phyloP scores from a whole-genome alignment of 331 rosid species.

The Cydonia oblonga region DNA sequence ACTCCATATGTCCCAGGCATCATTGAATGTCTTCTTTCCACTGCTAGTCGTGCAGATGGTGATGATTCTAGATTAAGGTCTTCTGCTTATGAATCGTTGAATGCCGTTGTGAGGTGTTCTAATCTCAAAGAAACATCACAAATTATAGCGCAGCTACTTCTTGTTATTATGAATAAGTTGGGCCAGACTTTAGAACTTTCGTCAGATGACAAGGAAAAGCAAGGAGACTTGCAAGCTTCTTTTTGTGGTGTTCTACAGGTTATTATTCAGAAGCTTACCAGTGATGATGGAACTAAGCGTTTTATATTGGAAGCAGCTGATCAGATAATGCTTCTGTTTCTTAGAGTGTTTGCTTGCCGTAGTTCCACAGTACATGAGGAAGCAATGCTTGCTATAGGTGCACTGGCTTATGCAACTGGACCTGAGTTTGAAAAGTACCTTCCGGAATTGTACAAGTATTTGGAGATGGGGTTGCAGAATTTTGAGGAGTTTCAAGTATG shows the following conservation, averaged over 20 bases:
- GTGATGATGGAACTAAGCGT: constrained; percentile 20
- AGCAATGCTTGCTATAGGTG: constrained; percentile 44
- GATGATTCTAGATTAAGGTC: constrained; percentile 32
- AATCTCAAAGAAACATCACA: constrained; percentile 23
- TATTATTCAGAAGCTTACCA: constrained; percentile 32
- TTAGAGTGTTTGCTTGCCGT: constrained; percentile 34
- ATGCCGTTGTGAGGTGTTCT: constrained; percentile 35
- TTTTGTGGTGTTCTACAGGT: constrained; percentile 42
- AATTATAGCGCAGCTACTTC: constrained; percentile 24
- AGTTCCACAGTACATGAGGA: constrained; percentile 42
- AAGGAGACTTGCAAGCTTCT: constrained; percentile 38
- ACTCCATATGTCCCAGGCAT: constrained; percentile 22
- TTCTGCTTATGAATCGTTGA: constrained; percentile 37
- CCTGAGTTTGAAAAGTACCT: constrained; percentile 24
- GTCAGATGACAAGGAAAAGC: constrained; percentile 33
- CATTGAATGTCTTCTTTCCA: constrained; percentile 16
- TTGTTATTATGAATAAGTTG: constrained; percentile 24
- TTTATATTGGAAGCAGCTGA: constrained; percentile 25
- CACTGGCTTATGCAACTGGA: constrained; percentile 34
- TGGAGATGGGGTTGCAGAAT: constrained; percentile 42
- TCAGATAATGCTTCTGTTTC: constrained; percentile 28
- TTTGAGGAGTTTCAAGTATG: constrained; percentile 38
- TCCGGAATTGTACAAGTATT: constrained; percentile 22
- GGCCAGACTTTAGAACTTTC: constrained; percentile 28
- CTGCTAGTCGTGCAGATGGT: constrained; percentile 35